These are phyloP conservation scores for Xylaria sp. DNA, from an alignment of 2,329 filamentous ascomycete species.

Conservation along the genomic window DNA sequence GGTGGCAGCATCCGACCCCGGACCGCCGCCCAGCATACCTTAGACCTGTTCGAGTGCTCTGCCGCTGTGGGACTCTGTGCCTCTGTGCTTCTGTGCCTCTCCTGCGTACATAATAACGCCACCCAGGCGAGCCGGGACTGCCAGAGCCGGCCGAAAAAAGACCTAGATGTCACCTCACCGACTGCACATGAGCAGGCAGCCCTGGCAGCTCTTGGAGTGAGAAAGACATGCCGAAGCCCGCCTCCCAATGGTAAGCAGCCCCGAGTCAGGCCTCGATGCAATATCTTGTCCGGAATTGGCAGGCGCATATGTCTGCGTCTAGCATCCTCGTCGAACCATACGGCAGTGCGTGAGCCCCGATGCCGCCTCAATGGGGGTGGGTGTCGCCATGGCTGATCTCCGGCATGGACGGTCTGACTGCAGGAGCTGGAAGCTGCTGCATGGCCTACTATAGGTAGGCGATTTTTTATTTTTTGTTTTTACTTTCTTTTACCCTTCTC, in stretches of 20 bases:
- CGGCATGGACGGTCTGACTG: constrained; percentile 16
- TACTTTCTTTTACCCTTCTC: not conserved
- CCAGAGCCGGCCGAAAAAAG: constrained; percentile 33
- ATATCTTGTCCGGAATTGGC: constrained; percentile 34
- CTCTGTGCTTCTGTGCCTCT: constrained; percentile 6
- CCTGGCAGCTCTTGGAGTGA: constrained; percentile 28
- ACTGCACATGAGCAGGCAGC: constrained; percentile 28
- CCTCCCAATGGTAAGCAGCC: constrained; percentile 35
- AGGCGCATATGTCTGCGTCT: constrained; percentile 32
- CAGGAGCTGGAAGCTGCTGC: constrained; percentile 30
- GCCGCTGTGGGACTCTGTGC: constrained; percentile 31
- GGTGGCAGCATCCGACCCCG: constrained; percentile 20
- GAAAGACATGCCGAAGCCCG: constrained; percentile 37
- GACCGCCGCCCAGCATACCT: constrained; percentile 16
- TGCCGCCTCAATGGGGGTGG: constrained; percentile 23
- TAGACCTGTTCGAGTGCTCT: constrained; percentile 14
- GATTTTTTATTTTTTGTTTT: constrained; percentile 8
- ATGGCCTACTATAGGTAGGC: not conserved
- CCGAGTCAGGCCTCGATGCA: constrained; percentile 25
- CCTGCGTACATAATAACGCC: not conserved
- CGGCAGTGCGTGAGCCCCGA: constrained; percentile 25
- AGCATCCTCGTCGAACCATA: constrained; percentile 25
- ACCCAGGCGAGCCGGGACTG: constrained; percentile 28
- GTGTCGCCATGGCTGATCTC: constrained; percentile 24
- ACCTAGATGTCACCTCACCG: constrained; percentile 25